Base-by-base conservation (phyloP, 2,329 filamentous ascomycete genomes). In the Aspergillus novofumigatus region DNA sequence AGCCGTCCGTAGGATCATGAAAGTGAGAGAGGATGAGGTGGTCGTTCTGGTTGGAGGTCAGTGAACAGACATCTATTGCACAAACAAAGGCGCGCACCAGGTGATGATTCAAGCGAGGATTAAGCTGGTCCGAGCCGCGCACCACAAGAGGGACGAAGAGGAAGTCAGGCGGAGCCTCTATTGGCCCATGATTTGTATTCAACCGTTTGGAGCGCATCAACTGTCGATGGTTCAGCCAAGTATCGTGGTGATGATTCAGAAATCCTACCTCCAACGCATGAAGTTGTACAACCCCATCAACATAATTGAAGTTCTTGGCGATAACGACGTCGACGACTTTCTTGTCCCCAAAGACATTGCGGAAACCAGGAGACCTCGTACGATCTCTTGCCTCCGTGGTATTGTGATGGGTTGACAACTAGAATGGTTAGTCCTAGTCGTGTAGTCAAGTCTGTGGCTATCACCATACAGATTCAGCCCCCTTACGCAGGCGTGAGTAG, bases 11-110 rank as follows among this genome's bases (percentile, higher is more conserved):
- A 3, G 83, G 80, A 56, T 87, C 83, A 67, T 97, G 92, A 77
- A 87, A 90, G 72, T 97, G 92, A 0, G 90, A 93, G 57, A 97
- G 86, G 69, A 92, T 91, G 63, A 97, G 88, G 62, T 90, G 85
- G 58, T 97, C 91, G 66, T 92, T 95, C 72, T 80, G 48, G 14
- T 9, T 29, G 9, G 8, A 23, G 7, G 21, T 54, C 32, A 57
- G 59, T 47, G 28, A 7, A 23, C 28, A 9, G 9, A 29, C 9
- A 53, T 17, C 7, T 11, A 1, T 20, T 8, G 7, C 11, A 5
- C 20, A 10, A 26, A 5, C 51, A 4, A 17, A 62, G 64, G 41
- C 28, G 62, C 65, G 42, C 28, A 80, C 77, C 48, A 81, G 62
- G 62, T 80, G 77, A 48, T 67, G 59, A 48, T 77, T 77, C 14